Conservation (phyloP, 768 basidiomycete genomes). For the Leccinum ochraceum region DNA sequence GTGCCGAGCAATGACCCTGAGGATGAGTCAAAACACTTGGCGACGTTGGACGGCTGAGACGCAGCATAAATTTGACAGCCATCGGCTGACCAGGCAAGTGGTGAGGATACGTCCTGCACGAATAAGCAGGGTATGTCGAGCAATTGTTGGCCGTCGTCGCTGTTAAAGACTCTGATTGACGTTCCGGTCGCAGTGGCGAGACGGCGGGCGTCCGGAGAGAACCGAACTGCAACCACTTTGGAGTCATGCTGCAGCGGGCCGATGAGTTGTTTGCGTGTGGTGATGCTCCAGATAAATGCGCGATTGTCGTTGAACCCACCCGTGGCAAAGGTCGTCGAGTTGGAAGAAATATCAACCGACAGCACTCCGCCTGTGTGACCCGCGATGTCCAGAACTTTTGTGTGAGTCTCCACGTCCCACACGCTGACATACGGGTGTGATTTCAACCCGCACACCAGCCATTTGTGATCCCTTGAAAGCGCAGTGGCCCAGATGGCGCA, state of each 20-base stretch:
- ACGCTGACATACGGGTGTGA: neutral
- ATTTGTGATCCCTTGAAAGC: neutral
- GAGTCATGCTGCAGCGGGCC: neutral
- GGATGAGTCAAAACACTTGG: neutral
- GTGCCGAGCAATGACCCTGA: neutral
- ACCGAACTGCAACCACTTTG: neutral
- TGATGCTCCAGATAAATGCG: neutral
- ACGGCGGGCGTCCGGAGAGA: neutral
- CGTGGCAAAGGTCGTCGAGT: neutral
- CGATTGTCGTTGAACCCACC: neutral
- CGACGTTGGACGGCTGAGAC: neutral
- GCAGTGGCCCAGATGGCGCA: rapidly evolving
- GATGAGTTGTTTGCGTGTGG: neutral
- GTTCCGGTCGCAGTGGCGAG: neutral
- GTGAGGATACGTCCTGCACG: rapidly evolving
- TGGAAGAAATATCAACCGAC: neutral
- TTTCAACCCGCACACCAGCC: neutral
- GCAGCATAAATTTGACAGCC: neutral
- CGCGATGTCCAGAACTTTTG: neutral
- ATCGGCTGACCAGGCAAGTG: neutral
- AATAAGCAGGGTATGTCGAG: neutral
- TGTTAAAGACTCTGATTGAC: neutral
- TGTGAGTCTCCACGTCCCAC: neutral
- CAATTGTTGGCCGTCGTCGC: neutral
- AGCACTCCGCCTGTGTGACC: neutral